phyloP scores from a whole-genome alignment of 805 yeast genomes.

The Lachancea fermentati region DNA sequence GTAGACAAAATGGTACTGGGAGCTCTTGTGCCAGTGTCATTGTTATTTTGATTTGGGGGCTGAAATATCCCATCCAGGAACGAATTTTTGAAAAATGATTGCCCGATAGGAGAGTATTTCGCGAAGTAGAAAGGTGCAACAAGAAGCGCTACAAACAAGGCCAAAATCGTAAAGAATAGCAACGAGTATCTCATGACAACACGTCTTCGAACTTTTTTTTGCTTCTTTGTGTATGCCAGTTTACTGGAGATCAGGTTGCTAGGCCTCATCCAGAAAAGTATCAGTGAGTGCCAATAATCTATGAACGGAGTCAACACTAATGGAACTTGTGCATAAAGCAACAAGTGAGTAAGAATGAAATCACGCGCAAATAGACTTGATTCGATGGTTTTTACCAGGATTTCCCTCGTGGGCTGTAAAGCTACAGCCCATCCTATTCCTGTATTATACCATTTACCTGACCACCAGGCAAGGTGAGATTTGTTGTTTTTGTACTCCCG shows the following conservation, averaged over 20 bases:
- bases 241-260: conserved; percentile 32
- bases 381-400: conserved; percentile 56
- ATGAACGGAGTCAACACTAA: conserved; percentile 56
- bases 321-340: conserved; percentile 56
- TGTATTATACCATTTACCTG: conserved; percentile 62
- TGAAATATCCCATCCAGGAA: conserved; percentile 43
- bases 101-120: conserved; percentile 25
- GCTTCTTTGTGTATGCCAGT: conserved; percentile 36
- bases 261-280: conserved; percentile 65
- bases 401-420: conserved; percentile 62
- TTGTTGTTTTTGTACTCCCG: conserved; percentile 58
- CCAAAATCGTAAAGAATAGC: conserved; percentile 39
- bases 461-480: conserved; percentile 72
- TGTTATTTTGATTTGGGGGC: conserved; percentile 54
- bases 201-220: conserved; percentile 36
- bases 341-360: conserved; percentile 50
- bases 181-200: conserved; percentile 42
- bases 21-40: conserved; percentile 59
- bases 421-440: conserved; percentile 57
- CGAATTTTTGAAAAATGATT: conserved; percentile 18
- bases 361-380: conserved; percentile 66
- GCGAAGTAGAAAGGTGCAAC: conserved; percentile 44
- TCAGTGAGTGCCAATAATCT: conserved; percentile 60
- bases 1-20: conserved; percentile 41
- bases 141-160: conserved; percentile 38